Conservation (phyloP, 192 early-diverging fungal genomes). For the Geranomyces michiganensis region DNA sequence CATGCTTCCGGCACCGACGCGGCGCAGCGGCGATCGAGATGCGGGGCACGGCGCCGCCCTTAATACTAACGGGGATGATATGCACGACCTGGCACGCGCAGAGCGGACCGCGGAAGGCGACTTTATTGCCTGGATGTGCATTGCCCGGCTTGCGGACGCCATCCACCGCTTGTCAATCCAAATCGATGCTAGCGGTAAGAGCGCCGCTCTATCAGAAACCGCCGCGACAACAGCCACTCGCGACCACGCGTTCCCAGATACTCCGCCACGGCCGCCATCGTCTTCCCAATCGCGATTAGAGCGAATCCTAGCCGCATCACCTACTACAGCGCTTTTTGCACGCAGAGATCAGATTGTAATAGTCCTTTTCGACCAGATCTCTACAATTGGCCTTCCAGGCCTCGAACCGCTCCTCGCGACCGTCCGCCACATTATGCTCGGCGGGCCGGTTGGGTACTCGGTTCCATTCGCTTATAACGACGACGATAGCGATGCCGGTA, state of each 20-base stretch:
- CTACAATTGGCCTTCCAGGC: slow-evolving; percentile 11
- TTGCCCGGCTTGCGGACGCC: slow-evolving; percentile 4
- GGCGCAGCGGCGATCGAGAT: neutral
- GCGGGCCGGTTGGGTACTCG: neutral
- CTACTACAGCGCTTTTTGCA: neutral
- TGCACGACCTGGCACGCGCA: neutral
- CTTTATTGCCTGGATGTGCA: slow-evolving; percentile 25
- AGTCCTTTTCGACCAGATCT: slow-evolving; percentile 30
- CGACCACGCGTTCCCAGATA: neutral
- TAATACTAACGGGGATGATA: neutral
- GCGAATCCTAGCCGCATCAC: slow-evolving; percentile 20
- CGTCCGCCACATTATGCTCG: slow-evolving; percentile 22
- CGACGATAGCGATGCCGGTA: neutral
- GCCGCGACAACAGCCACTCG: neutral
- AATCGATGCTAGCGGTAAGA: neutral
- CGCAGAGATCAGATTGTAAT: slow-evolving; percentile 23
- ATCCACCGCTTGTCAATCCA: slow-evolving; percentile 19
- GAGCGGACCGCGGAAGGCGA: slow-evolving; percentile 23
- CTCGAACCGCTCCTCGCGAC: slow-evolving; percentile 17
- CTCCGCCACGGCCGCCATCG: neutral
- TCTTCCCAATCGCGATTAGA: neutral
- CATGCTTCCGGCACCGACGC: neutral
- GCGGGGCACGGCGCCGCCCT: neutral
- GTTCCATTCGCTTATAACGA: neutral
- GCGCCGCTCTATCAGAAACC: neutral